phyloP scores from a whole-genome alignment of 73 alveolate genomes.

The Paramecium sonneborni region DNA sequence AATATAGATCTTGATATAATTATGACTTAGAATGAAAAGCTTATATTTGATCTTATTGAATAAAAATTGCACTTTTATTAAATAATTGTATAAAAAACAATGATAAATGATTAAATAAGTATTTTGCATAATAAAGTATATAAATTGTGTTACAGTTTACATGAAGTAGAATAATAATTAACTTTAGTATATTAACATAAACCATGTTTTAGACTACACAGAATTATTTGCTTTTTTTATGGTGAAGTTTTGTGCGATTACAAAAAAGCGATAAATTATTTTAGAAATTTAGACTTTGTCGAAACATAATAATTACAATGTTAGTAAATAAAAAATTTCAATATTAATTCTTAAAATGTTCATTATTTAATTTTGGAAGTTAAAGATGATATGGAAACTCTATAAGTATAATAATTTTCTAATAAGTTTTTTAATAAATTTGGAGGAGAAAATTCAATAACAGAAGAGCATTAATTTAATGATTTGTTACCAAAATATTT shows the following conservation, averaged over 20 bases:
- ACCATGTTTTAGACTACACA: background rate
- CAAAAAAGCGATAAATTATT: background rate
- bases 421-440: background rate
- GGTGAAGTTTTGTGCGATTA: background rate
- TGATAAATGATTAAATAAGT: background rate
- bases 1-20: background rate
- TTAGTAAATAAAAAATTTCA: background rate
- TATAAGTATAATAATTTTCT: background rate
- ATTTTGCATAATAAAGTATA: background rate
- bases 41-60: background rate
- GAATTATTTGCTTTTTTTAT: background rate
- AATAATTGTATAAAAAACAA: background rate
- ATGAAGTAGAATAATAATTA: background rate
- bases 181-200: background rate
- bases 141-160: background rate
- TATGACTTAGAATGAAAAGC: background rate
- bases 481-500: background rate
- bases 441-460: background rate
- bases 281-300: background rate
- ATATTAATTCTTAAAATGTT: background rate
- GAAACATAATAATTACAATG: background rate
- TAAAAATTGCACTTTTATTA: background rate
- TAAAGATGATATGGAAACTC: background rate
- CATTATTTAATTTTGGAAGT: background rate
- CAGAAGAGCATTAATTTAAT: background rate